Evolutionary conservation across 768 basidiomycete species (phyloP).

Genomic region (Mycena polygramma): DNA sequence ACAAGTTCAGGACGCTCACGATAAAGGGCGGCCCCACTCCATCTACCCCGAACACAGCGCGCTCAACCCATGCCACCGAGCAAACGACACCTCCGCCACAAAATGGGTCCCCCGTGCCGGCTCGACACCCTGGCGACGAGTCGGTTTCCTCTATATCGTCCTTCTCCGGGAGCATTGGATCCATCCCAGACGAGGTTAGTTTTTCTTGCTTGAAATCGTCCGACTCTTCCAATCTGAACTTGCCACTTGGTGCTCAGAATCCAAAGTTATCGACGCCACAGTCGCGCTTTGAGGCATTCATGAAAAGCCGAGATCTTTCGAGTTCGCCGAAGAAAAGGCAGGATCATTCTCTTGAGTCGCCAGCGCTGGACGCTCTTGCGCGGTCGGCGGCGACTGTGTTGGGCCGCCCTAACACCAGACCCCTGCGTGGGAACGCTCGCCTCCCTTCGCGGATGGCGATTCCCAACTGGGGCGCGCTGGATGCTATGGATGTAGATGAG

Average conservation of each 20-base stretch:
- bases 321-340: conserved; percentile 30
- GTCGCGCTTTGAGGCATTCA: conserved; percentile 34
- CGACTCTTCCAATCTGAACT: background rate
- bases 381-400: conserved; percentile 4
- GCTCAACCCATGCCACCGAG: background rate
- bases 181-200: conserved; percentile 34
- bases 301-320: conserved; percentile 31
- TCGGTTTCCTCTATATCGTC: conserved; percentile 15
- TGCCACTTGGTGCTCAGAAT: background rate
- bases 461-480: conserved; percentile 27
- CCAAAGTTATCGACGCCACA: conserved; percentile 27
- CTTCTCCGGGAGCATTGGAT: conserved; percentile 24
- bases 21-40: conserved; percentile 1
- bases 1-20: conserved; percentile 28
- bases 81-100: background rate
- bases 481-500: conserved; percentile 7
- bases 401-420: conserved; percentile 12
- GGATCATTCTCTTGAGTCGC: background rate
- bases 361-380: conserved; percentile 18
- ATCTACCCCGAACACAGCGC: background rate
- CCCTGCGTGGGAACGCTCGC: conserved; percentile 30
- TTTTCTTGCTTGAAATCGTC: background rate
- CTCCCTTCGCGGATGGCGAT: conserved; percentile 33
- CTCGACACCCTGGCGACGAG: background rate
- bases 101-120: background rate